phyloP scores from a whole-genome alignment of 257 asterid species.

The Penstemon barbatus region DNA sequence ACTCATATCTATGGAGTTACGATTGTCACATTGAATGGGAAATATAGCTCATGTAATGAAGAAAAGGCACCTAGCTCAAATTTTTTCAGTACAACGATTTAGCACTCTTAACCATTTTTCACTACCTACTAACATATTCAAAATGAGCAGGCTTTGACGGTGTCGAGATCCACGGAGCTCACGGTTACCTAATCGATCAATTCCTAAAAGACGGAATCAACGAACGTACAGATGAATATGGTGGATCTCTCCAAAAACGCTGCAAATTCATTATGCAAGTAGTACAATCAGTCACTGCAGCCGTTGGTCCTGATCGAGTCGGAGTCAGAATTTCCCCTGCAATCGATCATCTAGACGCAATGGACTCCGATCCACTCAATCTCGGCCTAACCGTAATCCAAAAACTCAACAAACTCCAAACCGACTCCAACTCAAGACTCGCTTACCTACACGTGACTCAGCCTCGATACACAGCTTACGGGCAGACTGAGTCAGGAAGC shows the following conservation, averaged over 20 bases:
- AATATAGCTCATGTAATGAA: no score
- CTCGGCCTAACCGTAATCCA: constrained; percentile 77
- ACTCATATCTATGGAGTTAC: no score
- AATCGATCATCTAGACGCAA: constrained; percentile 88
- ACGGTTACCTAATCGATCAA: constrained; percentile 91
- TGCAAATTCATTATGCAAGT: constrained; percentile 67
- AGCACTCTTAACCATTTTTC: no score
- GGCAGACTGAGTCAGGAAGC: constrained; percentile 72
- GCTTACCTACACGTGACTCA: constrained; percentile 84
- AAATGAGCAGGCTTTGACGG: constrained; percentile 78
- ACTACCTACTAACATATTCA: background rate
- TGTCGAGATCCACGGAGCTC: constrained; percentile 90
- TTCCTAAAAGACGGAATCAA: constrained; percentile 89
- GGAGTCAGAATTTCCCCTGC: constrained; percentile 92
- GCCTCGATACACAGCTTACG: constrained; percentile 80
- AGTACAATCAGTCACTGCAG: constrained; percentile 61
- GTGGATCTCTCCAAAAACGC: constrained; percentile 79
- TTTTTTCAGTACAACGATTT: no score
- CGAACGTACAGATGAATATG: constrained; percentile 72
- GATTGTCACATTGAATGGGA: no score
- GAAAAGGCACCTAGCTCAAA: no score
- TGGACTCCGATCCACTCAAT: constrained; percentile 73
- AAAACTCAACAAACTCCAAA: constrained; percentile 66
- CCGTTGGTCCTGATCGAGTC: constrained; percentile 70
- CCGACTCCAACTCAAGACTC: constrained; percentile 43